Percentiles rank a stretch among this genome's conserved stretches.
Evolutionary conservation across 73 alveolate species (phyloP).

Genomic region (Urostyla sp.): DNA sequence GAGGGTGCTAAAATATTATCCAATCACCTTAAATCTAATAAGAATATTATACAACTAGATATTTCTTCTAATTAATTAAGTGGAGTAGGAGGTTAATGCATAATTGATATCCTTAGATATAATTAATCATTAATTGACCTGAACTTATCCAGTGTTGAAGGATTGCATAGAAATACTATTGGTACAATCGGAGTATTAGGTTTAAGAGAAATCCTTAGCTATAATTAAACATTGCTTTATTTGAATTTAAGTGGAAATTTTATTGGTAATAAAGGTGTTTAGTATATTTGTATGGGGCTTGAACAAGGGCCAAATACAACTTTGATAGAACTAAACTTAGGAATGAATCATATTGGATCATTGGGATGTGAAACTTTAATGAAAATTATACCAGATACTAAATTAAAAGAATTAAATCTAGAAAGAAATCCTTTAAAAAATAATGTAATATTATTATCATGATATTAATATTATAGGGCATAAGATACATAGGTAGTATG

Average conservation of each 20-base stretch:
- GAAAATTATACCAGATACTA: background rate
- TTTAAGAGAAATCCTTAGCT: constrained; percentile 1
- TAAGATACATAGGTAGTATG: background rate
- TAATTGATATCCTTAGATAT: background rate
- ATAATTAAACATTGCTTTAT: constrained; percentile 6
- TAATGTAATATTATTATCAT: background rate
- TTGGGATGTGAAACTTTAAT: constrained; percentile 32
- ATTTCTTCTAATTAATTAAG: constrained; percentile 43
- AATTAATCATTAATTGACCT: constrained; percentile 29
- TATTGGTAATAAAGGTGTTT: constrained; percentile 44
- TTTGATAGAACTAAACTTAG: constrained; percentile 16
- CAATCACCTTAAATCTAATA: background rate
- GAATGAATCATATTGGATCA: constrained; percentile 32
- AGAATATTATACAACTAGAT: constrained; percentile 30
- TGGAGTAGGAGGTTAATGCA: constrained; percentile 2
- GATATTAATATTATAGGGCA: background rate
- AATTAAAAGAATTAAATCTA: constrained; percentile 29
- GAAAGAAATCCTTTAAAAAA: constrained; percentile 35
- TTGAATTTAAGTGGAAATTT: constrained; percentile 50
- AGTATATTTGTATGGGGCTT: constrained; percentile 43
- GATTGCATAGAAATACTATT: constrained; percentile 45
- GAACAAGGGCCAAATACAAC: background rate
- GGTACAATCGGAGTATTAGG: constrained; percentile 47
- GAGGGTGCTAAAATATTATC: constrained; percentile 48
- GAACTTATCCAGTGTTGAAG: constrained; percentile 41